phyloP scores from a whole-genome alignment of 306 rosid genomes.

The Castanea sativa region DNA sequence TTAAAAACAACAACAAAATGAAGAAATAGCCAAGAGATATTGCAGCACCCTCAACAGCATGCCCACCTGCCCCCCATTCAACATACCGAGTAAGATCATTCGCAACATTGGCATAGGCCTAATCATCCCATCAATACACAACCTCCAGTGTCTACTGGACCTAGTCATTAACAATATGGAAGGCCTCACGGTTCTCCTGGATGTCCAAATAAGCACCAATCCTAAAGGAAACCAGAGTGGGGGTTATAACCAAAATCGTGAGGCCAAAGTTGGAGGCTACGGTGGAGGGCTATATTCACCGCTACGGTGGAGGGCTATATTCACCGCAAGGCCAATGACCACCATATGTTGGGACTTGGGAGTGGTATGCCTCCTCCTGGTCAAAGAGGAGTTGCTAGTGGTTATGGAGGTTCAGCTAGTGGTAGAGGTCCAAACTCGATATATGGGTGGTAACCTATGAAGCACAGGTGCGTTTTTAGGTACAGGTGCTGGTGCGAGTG shows the following conservation, averaged over 20 bases:
- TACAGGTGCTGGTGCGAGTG: too few relatives aligned
- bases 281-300: too few relatives aligned
- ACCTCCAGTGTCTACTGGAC: conserved; percentile 41
- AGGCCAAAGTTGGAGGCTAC: conserved; percentile 50
- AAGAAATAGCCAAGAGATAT: conserved; percentile 55
- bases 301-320: conserved; percentile 41
- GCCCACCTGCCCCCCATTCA: conserved; percentile 55
- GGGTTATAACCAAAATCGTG: conserved; percentile 38
- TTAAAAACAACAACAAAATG: conserved; percentile 60
- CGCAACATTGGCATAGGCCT: conserved; percentile 40
- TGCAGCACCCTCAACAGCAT: conserved; percentile 49
- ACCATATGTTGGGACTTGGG: conserved; percentile 40
- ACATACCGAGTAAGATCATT: conserved; percentile 37
- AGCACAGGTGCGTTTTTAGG: too few relatives aligned
- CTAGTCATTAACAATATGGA: conserved; percentile 50
- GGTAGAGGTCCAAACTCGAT: conserved; percentile 41
- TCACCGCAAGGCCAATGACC: conserved; percentile 69
- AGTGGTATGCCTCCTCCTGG: conserved; percentile 55
- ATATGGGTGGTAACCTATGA: conserved; percentile 29
- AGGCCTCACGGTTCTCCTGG: conserved; percentile 46
- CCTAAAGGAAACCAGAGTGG: conserved; percentile 43
- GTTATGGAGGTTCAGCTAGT: conserved; percentile 51
- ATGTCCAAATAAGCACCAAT: conserved; percentile 50
- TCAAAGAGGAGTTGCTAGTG: conserved; percentile 50
- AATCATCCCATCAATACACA: conserved; percentile 42